A percentile compares a stretch with the other conserved stretches of the same genome.
Evolutionary conservation across 2,329 filamentous ascomycete genomes (phyloP).

Genomic region (Penicillium freii): DNA sequence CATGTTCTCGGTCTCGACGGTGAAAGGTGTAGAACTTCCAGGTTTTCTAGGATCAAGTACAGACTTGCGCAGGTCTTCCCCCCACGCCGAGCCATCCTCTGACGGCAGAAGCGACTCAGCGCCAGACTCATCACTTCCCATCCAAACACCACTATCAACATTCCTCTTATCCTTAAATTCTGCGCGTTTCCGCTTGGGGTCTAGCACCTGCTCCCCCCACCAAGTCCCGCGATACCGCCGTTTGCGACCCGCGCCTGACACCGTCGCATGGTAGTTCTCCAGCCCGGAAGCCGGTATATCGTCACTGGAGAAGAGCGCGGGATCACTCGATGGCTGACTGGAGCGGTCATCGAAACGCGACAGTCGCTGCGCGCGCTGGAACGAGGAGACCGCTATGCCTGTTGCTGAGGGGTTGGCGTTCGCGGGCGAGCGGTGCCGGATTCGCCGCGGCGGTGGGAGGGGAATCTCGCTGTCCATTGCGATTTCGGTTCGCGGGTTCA

Average conservation of each 20-base stretch:
- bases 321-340: slow-evolving; percentile 44
- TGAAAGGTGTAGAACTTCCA: slow-evolving; percentile 1
- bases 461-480: slow-evolving; percentile 42
- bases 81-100: slow-evolving; percentile 37
- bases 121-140: slow-evolving; percentile 47
- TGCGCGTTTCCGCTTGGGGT: slow-evolving; percentile 40
- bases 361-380: slow-evolving; percentile 27
- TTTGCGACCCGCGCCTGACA: slow-evolving; percentile 31
- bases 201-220: slow-evolving; percentile 43
- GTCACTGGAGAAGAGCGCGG: slow-evolving; percentile 49
- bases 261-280: slow-evolving; percentile 43
- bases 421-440: slow-evolving; percentile 36
- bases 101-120: slow-evolving; percentile 34
- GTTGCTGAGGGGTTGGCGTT: slow-evolving; percentile 14
- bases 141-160: slow-evolving; percentile 49
- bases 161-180: slow-evolving; percentile 46
- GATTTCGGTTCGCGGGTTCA: background rate
- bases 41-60: slow-evolving; percentile 16
- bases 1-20: slow-evolving; percentile 2
- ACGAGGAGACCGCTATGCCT: slow-evolving; percentile 18
- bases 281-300: slow-evolving; percentile 46
- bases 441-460: slow-evolving; percentile 38
- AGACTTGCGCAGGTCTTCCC: slow-evolving; percentile 39
- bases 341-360: slow-evolving; percentile 38
- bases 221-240: slow-evolving; percentile 47